These are phyloP conservation scores for Komagataella phaffii DNA, from an alignment of 805 yeast genomes.

Conservation along the genomic window DNA sequence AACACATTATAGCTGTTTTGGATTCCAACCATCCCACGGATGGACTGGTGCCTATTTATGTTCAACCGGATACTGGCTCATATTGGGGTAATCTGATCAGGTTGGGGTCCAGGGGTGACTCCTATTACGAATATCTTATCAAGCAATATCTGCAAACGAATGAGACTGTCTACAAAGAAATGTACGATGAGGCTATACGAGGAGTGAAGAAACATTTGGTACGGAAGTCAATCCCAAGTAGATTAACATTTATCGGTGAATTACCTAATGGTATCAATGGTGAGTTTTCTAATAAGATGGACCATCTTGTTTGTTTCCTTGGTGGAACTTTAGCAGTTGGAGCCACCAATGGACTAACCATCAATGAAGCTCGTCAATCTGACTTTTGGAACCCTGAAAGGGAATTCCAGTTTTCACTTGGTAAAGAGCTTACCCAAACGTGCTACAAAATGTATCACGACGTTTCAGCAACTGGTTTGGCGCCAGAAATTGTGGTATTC, in stretches of 20 bases:
- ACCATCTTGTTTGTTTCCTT: constrained; percentile 82
- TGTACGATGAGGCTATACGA: constrained; percentile 65
- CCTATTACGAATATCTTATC: constrained; percentile 79
- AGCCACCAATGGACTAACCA: constrained; percentile 64
- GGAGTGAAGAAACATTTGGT: constrained; percentile 66
- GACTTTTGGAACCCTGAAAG: constrained; percentile 43
- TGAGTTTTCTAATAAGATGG: constrained; percentile 62
- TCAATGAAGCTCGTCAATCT: constrained; percentile 38
- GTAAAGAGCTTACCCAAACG: constrained; percentile 61
- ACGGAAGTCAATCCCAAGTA: constrained; percentile 44
- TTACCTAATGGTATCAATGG: constrained; percentile 55
- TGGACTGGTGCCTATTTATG: constrained; percentile 76
- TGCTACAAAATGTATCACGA: constrained; percentile 79
- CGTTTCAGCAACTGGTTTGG: constrained; percentile 55
- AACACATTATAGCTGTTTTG: constrained; percentile 55
- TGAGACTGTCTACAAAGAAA: constrained; percentile 47
- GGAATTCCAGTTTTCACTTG: constrained; percentile 55
- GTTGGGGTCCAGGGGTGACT: constrained; percentile 85
- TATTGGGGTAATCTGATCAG: constrained; percentile 57
- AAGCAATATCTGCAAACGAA: constrained; percentile 78
- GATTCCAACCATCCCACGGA: constrained; percentile 52
- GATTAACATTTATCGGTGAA: constrained; percentile 66
- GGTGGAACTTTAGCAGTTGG: constrained; percentile 86
- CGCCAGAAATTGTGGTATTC: constrained; percentile 86
- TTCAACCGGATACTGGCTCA: constrained; percentile 61